These are phyloP conservation scores for Xylaria sp. DNA, from an alignment of 2,329 filamentous ascomycete species.

Conservation along the genomic window DNA sequence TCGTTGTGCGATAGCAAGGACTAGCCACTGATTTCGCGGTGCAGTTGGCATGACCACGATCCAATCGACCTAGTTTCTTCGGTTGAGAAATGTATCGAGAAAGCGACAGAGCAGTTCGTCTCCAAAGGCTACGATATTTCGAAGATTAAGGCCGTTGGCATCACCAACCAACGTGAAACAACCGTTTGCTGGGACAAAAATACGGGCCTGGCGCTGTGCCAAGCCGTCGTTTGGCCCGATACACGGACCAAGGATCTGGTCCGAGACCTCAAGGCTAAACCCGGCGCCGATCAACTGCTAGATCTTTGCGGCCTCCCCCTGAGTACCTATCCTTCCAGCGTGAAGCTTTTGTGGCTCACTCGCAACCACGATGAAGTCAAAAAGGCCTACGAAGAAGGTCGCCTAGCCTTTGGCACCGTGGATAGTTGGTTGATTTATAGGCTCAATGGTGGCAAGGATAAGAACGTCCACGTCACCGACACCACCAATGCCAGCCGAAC, in stretches of 20 bases:
- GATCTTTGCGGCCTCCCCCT: conserved; percentile 80
- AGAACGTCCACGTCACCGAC: conserved; percentile 77
- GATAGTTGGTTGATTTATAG: conserved; percentile 89
- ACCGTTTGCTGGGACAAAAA: conserved; percentile 82
- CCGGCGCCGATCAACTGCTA: conserved; percentile 71
- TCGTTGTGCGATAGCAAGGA: neutral
- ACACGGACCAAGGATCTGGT: conserved; percentile 77
- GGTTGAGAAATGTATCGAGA: conserved; percentile 80
- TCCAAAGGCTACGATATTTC: conserved; percentile 69
- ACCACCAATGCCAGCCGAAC: conserved; percentile 87
- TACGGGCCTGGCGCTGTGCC: conserved; percentile 80
- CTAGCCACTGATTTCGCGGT: conserved; percentile 17
- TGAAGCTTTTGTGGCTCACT: conserved; percentile 85
- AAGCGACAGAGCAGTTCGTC: conserved; percentile 73
- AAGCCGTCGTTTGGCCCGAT: conserved; percentile 90
- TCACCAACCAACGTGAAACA: conserved; percentile 91
- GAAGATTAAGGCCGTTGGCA: conserved; percentile 78
- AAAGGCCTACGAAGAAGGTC: conserved; percentile 75
- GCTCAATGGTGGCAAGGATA: conserved; percentile 74
- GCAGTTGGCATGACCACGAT: conserved; percentile 89
- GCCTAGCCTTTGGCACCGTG: conserved; percentile 83
- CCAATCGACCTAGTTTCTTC: conserved; percentile 76
- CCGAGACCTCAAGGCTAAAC: conserved; percentile 72
- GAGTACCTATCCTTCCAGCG: conserved; percentile 86
- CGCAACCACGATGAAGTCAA: conserved; percentile 72